Base-by-base conservation (phyloP, 345 rosid species). In the Dovyalis caffra region DNA sequence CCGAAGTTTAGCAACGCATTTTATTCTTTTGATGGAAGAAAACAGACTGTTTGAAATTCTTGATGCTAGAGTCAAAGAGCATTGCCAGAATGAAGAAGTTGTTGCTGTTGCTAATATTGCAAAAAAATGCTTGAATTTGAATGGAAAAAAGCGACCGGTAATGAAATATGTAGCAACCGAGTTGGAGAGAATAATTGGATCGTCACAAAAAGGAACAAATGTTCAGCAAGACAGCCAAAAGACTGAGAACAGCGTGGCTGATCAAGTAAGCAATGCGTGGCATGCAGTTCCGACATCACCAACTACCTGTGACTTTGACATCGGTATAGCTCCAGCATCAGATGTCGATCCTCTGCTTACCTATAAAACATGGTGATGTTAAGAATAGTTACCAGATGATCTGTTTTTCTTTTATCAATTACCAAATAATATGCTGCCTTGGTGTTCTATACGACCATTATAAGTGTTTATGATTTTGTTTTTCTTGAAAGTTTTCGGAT, bases 1-100 rank as follows among this genome's bases (percentile, higher is more conserved):
- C 28, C 65, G 69, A 74, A 60, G 60, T 60, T 76, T 81, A 9
- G 78, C 68, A 0, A 64, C 63, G 5, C 69, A 74, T 61, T 81
- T 81, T 40, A 37, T 77, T 5, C 15, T 58, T n/a, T 47, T 66
- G 3, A 60, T 56, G 68, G 65, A 77, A 32, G 76, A 81, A 9
- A 29, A 77, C 31, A 29, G 68, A 1, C 25, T 74, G 11, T 4
- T 37, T 18, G 62, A 61, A 2, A 35, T 66, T 26, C 29, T 74
- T 9, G 77, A 74, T 66, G 65, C 45, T 26, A 8, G 34, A 34
- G 34, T 73, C 21, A 21, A 6, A 20, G 69, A 62, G 20, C 8
- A 29, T 0, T 58, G 66, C 21, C 49, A 43, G 37, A 28, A 26
- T 51, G 71, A 74, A 33, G 77, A 53, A 23, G 11, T 35, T 25